A percentile compares a stretch with the other conserved stretches of the same genome.
Evolutionary conservation across 192 early-diverging fungal genomes (phyloP).

Genomic region (Umbelopsis ramanniana): DNA sequence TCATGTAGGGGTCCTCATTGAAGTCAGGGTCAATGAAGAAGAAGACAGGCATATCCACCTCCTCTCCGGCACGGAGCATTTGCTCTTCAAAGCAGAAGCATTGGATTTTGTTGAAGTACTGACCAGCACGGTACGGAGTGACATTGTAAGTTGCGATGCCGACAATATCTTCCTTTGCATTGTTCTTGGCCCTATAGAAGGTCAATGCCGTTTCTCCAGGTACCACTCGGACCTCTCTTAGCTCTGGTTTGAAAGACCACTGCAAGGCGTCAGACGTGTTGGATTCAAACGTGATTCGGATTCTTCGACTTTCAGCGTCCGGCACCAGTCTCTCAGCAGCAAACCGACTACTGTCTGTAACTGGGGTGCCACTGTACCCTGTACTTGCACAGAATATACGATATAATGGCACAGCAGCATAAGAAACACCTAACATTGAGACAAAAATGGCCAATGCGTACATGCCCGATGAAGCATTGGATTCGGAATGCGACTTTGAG

Average conservation of each 20-base stretch:
- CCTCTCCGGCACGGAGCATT: slow-evolving; percentile 83
- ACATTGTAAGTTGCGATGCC: slow-evolving; percentile 98
- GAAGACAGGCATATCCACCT: slow-evolving; percentile 96
- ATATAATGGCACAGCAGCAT: slow-evolving; percentile 96
- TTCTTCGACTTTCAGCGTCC: slow-evolving; percentile 59
- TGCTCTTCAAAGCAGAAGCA: slow-evolving; percentile 99
- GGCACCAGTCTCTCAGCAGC: slow-evolving; percentile 69
- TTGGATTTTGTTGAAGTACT: slow-evolving; percentile 99
- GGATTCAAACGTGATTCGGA: slow-evolving; percentile 72
- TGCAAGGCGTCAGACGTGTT: slow-evolving; percentile 78
- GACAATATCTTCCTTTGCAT: slow-evolving; percentile 83
- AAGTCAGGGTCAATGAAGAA: slow-evolving; percentile 99
- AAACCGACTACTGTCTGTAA: slow-evolving; percentile 69
- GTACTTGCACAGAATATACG: slow-evolving; percentile 93
- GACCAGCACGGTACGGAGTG: slow-evolving; percentile 87
- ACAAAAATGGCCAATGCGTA: slow-evolving; percentile 87
- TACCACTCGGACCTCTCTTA: slow-evolving; percentile 82
- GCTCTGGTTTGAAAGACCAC: slow-evolving; percentile 92
- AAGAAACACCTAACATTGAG: slow-evolving; percentile 81
- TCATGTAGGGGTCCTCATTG: slow-evolving; percentile 91
- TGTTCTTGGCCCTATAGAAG: slow-evolving; percentile 94
- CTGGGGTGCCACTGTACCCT: slow-evolving; percentile 89
- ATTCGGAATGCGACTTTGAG: neutral
- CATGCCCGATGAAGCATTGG: slow-evolving; percentile 48
- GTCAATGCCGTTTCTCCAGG: slow-evolving; percentile 97